These are phyloP conservation scores for Saccharomycopsis malanga DNA, from an alignment of 805 yeast species.

Conservation along the genomic window DNA sequence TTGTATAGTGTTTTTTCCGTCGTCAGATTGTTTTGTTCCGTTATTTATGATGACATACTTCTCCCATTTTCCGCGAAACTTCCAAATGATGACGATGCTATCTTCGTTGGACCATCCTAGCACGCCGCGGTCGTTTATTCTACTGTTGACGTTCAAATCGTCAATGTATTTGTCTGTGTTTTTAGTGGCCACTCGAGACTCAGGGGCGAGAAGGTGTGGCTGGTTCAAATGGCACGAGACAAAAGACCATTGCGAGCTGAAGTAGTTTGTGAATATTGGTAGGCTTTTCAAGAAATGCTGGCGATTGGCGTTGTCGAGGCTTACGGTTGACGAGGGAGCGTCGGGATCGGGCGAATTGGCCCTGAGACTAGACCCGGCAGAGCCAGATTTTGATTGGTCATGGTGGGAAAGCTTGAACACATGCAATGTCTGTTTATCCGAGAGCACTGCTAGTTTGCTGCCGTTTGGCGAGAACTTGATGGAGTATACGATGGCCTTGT, in stretches of 20 bases:
- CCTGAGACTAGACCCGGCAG: slow-evolving; percentile 7
- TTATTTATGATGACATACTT: slow-evolving; percentile 65
- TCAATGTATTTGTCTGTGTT: slow-evolving; percentile 21
- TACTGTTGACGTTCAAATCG: slow-evolving; percentile 25
- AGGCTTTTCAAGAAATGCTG: slow-evolving; percentile 16
- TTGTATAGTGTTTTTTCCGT: slow-evolving; percentile 20
- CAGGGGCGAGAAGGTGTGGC: slow-evolving; percentile 1
- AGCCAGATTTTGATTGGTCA: slow-evolving; percentile 27
- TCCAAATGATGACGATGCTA: slow-evolving; percentile 70
- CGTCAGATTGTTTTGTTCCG: neutral
- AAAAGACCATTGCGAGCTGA: slow-evolving; percentile 22
- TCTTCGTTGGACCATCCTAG: slow-evolving; percentile 72
- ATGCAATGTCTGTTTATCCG: slow-evolving; percentile 87
- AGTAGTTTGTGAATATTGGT: slow-evolving; percentile 18
- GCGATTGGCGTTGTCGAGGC: slow-evolving; percentile 6
- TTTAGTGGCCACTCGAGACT: neutral
- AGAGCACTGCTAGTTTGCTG: slow-evolving; percentile 69
- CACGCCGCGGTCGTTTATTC: slow-evolving; percentile 35
- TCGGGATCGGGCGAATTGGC: neutral
- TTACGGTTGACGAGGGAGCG: neutral
- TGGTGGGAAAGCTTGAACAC: slow-evolving; percentile 44
- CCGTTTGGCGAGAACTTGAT: slow-evolving; percentile 80
- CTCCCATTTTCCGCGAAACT: slow-evolving; percentile 71
- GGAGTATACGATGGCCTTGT: slow-evolving; percentile 72
- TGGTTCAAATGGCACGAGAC: slow-evolving; percentile 19